Evolutionary conservation across 495 filamentous ascomycete species (phyloP).

Genomic region (Neurospora intermedia): DNA sequence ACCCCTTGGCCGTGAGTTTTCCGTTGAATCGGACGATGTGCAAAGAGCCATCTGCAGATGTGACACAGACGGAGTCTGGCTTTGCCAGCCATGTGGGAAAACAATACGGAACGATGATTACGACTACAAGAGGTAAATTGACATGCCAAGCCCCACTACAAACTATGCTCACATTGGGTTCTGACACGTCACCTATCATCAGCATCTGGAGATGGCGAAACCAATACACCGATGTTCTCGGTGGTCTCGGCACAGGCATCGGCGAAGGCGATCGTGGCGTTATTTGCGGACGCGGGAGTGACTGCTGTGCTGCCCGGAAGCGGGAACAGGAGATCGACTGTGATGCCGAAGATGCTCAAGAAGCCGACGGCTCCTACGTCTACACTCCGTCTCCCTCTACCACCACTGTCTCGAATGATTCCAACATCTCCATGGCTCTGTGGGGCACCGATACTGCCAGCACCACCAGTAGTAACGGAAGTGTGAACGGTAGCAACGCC

Average conservation of each 20-base stretch:
- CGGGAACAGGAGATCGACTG: slow-evolving; percentile 75
- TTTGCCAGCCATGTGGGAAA: slow-evolving; percentile 71
- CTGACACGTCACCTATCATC: neutral
- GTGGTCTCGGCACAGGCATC: slow-evolving; percentile 75
- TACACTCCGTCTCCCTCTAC: neutral
- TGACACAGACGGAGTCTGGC: slow-evolving; percentile 51
- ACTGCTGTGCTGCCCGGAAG: slow-evolving; percentile 60
- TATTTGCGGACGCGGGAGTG: slow-evolving; percentile 60
- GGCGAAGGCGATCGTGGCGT: slow-evolving; percentile 82
- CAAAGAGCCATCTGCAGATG: slow-evolving; percentile 60
- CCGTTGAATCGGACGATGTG: slow-evolving; percentile 32
- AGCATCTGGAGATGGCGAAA: slow-evolving; percentile 83
- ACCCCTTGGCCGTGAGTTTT: slow-evolving; percentile 12
- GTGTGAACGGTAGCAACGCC: slow-evolving; percentile 1
- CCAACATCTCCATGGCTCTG: neutral
- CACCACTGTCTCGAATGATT: neutral
- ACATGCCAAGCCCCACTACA: neutral
- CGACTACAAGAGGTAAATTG: slow-evolving; percentile 48
- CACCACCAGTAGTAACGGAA: neutral
- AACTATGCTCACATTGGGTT: neutral
- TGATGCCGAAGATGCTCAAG: slow-evolving; percentile 51
- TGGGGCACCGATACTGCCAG: slow-evolving; percentile 5
- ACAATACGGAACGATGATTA: slow-evolving; percentile 56
- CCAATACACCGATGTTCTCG: slow-evolving; percentile 68
- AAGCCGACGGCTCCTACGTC: slow-evolving; percentile 10